phyloP scores from a whole-genome alignment of 129 eudicot species.

The Lactuca saligna region DNA sequence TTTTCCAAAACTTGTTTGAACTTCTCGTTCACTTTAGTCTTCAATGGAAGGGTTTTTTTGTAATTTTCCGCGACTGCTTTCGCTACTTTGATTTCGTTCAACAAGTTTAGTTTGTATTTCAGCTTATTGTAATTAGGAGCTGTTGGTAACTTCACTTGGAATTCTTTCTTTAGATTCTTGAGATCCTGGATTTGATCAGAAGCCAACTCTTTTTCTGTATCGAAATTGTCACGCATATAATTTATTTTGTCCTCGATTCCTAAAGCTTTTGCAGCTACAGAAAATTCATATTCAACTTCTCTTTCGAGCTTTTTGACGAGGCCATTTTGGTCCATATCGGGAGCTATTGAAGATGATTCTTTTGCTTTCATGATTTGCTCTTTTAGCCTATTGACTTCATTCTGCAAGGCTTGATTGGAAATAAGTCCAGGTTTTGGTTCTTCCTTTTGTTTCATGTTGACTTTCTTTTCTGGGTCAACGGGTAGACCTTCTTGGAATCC shows the following conservation, averaged over 20 bases:
- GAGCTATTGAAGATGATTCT: constrained; percentile 39
- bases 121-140: constrained; percentile 71
- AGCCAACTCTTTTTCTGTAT: constrained; percentile 48
- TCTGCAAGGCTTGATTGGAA: constrained; percentile 53
- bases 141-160: constrained; percentile 41
- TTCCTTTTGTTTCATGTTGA: constrained; percentile 61
- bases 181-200: constrained; percentile 43
- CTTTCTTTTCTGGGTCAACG: constrained; percentile 57
- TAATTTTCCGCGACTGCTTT: constrained; percentile 43
- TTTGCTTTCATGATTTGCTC: constrained; percentile 50
- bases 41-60: constrained; percentile 38
- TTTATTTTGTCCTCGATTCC: constrained; percentile 52
- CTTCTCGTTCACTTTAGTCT: constrained; percentile 29
- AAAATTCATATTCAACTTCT: constrained; percentile 58
- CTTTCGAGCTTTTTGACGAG: constrained; percentile 51
- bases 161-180: constrained; percentile 52
- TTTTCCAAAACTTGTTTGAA: constrained; percentile 32
- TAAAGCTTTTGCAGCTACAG: constrained; percentile 66
- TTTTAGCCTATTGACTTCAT: constrained; percentile 63
- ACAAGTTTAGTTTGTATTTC: constrained; percentile 53
- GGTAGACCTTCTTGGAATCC: constrained; percentile 68
- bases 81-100: constrained; percentile 59
- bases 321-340: constrained; percentile 44
- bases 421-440: constrained; percentile 49
- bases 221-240: constrained; percentile 49